A percentile compares a stretch with the other conserved stretches of the same genome.
phyloP scores from a whole-genome alignment of 192 early-diverging fungal species.

The Podochytrium sp. region DNA sequence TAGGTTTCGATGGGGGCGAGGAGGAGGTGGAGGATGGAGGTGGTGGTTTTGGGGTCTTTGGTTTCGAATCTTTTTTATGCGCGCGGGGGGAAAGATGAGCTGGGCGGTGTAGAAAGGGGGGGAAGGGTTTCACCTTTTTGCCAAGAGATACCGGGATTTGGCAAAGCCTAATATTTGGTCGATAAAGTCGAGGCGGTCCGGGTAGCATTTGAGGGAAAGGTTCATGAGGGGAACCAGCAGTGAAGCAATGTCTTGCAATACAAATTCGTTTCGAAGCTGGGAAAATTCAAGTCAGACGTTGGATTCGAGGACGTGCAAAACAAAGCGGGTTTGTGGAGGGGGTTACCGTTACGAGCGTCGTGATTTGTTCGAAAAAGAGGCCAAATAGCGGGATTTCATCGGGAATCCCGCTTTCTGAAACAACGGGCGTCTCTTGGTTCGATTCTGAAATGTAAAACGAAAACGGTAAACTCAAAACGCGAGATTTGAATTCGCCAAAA shows the following conservation, averaged over 20 bases:
- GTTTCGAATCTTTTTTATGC: constrained; percentile 69
- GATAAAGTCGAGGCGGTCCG: constrained; percentile 82
- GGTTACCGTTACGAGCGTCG: constrained; percentile 78
- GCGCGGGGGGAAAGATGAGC: too few species aligned
- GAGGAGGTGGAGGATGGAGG: constrained; percentile 81
- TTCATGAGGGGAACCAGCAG: constrained; percentile 87
- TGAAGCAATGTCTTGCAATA: constrained; percentile 89
- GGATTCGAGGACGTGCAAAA: neutral
- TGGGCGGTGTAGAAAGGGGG: too few species aligned
- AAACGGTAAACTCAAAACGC: too few species aligned
- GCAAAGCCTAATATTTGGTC: constrained; percentile 92
- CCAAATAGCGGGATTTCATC: constrained; percentile 88
- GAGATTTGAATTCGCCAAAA: neutral
- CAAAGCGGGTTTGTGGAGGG: neutral
- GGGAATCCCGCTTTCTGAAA: constrained; percentile 84
- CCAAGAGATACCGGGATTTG: constrained; percentile 67
- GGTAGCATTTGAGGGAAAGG: constrained; percentile 91
- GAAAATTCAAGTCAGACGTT: neutral
- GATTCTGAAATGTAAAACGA: too few species aligned
- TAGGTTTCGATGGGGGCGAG: constrained; percentile 83
- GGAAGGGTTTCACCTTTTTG: constrained; percentile 30
- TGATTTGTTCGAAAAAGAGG: constrained; percentile 95
- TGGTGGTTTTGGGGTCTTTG: constrained; percentile 67
- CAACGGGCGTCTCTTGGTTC: too few species aligned
- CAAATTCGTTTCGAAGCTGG: constrained; percentile 87